Conservation (phyloP, 1,139 yeast species). For the Nakaseomyces nivariensis region DNA sequence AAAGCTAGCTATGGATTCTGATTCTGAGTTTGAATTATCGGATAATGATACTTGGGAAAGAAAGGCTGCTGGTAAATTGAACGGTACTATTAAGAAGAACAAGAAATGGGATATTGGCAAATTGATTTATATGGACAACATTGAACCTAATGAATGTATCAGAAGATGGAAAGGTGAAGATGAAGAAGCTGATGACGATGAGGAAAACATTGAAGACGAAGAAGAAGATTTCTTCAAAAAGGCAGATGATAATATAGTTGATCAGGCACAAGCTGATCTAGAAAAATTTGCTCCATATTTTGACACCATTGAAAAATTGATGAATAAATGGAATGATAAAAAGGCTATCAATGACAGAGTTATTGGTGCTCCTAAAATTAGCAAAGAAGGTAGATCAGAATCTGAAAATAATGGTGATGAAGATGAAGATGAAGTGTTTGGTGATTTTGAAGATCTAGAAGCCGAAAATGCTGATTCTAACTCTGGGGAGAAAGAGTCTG, state of each 20-base stretch:
- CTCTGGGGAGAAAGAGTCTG: constrained; percentile 23
- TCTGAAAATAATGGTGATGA: constrained; percentile 32
- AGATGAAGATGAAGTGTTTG: constrained; percentile 50
- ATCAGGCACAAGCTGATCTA: constrained; percentile 23
- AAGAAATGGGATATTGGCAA: constrained; percentile 74
- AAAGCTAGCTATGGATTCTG: constrained; percentile 31
- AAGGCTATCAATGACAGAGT: constrained; percentile 47
- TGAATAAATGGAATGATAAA: constrained; percentile 43
- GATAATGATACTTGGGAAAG: constrained; percentile 38
- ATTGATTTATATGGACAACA: constrained; percentile 64
- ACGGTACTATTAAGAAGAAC: constrained; percentile 30
- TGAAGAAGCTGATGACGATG: constrained; percentile 33
- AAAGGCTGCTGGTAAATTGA: constrained; percentile 39
- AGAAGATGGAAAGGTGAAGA: constrained; percentile 62
- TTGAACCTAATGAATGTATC: constrained; percentile 67
- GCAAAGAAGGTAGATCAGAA: constrained; percentile 18
- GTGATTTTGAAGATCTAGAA: constrained; percentile 76
- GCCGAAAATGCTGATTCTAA: constrained; percentile 22
- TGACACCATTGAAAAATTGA: constrained; percentile 42
- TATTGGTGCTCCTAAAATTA: constrained; percentile 51
- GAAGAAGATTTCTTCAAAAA: constrained; percentile 58
- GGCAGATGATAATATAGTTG: constrained; percentile 17
- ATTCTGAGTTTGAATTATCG: constrained; percentile 40
- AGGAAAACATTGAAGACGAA: constrained; percentile 41
- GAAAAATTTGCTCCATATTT: constrained; percentile 32